These are phyloP conservation scores for Elsinoe perseae DNA, from an alignment of 2,329 filamentous ascomycete genomes.

Conservation along the genomic window DNA sequence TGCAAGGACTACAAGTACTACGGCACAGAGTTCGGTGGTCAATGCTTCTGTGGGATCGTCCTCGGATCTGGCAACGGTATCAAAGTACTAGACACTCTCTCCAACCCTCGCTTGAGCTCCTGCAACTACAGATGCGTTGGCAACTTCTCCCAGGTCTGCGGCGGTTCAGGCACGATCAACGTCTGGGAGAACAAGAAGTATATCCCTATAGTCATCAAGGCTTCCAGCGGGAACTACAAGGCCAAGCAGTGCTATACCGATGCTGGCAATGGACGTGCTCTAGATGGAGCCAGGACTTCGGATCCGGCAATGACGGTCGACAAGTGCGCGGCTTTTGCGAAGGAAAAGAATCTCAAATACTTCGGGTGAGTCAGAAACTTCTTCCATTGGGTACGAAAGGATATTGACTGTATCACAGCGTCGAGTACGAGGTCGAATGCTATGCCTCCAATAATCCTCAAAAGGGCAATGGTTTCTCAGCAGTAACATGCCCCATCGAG, in stretches of 20 bases:
- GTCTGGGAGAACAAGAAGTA: constrained; percentile 29
- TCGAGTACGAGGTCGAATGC: constrained; percentile 10
- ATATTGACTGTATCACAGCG: neutral
- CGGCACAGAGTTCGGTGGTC: constrained; percentile 48
- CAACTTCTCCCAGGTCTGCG: constrained; percentile 36
- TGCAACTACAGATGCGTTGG: constrained; percentile 31
- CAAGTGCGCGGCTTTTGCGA: constrained; percentile 6
- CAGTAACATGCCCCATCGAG: constrained; percentile 20
- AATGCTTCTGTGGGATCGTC: constrained; percentile 47
- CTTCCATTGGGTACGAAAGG: neutral
- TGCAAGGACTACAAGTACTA: constrained; percentile 49
- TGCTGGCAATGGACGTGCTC: constrained; percentile 3
- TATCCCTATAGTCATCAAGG: constrained; percentile 14
- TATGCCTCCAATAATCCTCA: constrained; percentile 21
- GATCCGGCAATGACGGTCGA: constrained; percentile 14
- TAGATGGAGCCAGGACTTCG: constrained; percentile 1
- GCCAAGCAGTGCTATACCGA: constrained; percentile 4
- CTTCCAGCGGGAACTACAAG: constrained; percentile 17
- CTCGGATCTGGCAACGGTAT: constrained; percentile 4
- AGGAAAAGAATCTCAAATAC: neutral
- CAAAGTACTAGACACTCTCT: constrained; percentile 14
- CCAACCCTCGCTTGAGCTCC: constrained; percentile 48
- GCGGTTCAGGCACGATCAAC: constrained; percentile 30
- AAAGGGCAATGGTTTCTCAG: constrained; percentile 18
- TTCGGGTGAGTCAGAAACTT: neutral